Percentiles rank a stretch among this genome's conserved stretches.
These are phyloP conservation scores for Hirsutella thompsonii DNA, from an alignment of 2,329 filamentous ascomycete genomes.

Conservation along the genomic window DNA sequence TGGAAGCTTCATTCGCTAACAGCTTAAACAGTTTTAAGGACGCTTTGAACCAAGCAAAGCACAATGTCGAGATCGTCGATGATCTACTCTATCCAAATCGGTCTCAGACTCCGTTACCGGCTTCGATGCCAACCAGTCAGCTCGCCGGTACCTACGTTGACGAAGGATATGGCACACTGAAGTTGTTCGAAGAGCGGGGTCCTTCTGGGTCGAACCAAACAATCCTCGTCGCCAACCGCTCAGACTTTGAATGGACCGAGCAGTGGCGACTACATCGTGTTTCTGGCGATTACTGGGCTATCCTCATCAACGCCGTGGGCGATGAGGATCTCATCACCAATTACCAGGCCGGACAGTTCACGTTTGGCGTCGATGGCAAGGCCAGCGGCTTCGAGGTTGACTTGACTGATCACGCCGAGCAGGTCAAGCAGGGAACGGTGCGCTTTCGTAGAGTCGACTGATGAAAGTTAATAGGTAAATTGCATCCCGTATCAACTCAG, in stretches of 20 bases:
- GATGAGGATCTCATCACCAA: not conserved
- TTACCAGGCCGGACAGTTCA: conserved; percentile 3
- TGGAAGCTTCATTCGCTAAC: not conserved
- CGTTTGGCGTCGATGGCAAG: not conserved
- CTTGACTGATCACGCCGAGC: no score
- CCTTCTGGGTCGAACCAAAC: conserved; percentile 1
- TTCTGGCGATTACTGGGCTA: conserved; percentile 14
- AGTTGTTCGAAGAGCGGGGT: conserved; percentile 8
- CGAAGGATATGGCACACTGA: conserved; percentile 22
- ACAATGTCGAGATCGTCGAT: conserved; percentile 9
- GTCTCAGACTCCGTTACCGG: conserved; percentile 20
- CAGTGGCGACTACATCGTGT: conserved; percentile 12
- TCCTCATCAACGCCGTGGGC: not conserved
- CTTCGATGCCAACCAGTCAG: conserved; percentile 19
- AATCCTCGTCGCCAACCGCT: conserved; percentile 12
- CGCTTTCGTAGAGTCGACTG: no score
- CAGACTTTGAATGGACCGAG: conserved; percentile 9
- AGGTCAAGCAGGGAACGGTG: no score
- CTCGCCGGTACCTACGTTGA: conserved; percentile 29
- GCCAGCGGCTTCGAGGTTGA: not conserved
- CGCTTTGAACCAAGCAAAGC: conserved; percentile 6
- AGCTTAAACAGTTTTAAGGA: conserved; percentile 6
- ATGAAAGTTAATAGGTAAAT: no score
- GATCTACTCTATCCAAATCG: conserved; percentile 23
- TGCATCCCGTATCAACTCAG: no score